phyloP scores from a whole-genome alignment of 371 early-diverging fungal genomes.

The Entomophthora muscae region DNA sequence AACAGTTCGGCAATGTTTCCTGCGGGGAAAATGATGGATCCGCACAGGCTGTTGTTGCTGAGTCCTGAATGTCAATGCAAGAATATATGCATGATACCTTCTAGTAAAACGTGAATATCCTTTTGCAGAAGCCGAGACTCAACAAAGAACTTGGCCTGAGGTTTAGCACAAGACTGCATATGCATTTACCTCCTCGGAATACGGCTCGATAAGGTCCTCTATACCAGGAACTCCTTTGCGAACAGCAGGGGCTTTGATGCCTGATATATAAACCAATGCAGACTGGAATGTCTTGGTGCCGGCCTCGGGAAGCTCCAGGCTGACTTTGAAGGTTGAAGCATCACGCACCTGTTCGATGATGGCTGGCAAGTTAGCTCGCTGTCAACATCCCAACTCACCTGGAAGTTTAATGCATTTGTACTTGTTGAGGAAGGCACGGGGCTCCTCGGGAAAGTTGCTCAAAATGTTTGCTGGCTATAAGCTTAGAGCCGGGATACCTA shows the following conservation, averaged over 20 bases:
- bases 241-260: slow-evolving; percentile 69
- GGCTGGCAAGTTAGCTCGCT: slow-evolving; percentile 39
- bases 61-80: slow-evolving; percentile 22
- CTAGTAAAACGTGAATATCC: slow-evolving; percentile 70
- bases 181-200: slow-evolving; percentile 44
- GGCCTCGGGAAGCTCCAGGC: slow-evolving; percentile 37
- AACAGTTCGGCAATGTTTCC: slow-evolving; percentile 88
- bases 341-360: slow-evolving; percentile 87
- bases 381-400: slow-evolving; percentile 23
- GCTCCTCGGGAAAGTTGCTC: slow-evolving; percentile 43
- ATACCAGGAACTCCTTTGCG: slow-evolving; percentile 55
- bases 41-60: slow-evolving; percentile 47
- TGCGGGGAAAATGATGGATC: slow-evolving; percentile 58
- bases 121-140: slow-evolving; percentile 80
- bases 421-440: slow-evolving; percentile 50
- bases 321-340: slow-evolving; percentile 69
- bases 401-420: slow-evolving; percentile 63
- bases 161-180: slow-evolving; percentile 24
- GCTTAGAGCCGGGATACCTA: slow-evolving; percentile 39
- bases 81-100: slow-evolving; percentile 24
- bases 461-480: slow-evolving; percentile 14
- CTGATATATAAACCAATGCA: slow-evolving; percentile 52
- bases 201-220: slow-evolving; percentile 67
- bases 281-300: slow-evolving; percentile 41
- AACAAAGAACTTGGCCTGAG: slow-evolving; percentile 63